These are phyloP conservation scores for Aspergillus unguis DNA, from an alignment of 2,329 filamentous ascomycete genomes.

Conservation along the genomic window DNA sequence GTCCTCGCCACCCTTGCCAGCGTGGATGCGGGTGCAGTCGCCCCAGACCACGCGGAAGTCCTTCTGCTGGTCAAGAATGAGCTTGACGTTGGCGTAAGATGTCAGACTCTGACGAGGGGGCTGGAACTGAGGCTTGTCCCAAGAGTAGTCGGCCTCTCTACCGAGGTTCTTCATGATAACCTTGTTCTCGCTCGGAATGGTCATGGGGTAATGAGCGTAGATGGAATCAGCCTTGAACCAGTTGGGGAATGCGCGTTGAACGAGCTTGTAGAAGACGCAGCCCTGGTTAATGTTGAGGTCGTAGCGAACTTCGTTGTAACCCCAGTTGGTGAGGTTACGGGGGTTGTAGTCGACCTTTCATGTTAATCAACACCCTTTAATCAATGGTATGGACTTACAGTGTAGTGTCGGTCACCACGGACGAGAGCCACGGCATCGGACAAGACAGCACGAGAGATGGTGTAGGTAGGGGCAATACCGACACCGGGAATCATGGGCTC, in stretches of 20 bases:
- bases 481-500: constrained; percentile 69
- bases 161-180: constrained; percentile 67
- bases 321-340: constrained; percentile 76
- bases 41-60: constrained; percentile 66
- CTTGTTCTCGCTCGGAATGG: constrained; percentile 67
- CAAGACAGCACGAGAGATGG: constrained; percentile 71
- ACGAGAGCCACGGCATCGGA: constrained; percentile 77
- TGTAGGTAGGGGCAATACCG: constrained; percentile 72
- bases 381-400: constrained; percentile 31
- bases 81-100: constrained; percentile 60
- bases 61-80: constrained; percentile 59
- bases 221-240: constrained; percentile 75
- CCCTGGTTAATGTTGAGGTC: constrained; percentile 74
- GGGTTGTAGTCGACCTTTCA: constrained; percentile 64
- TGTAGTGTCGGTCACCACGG: constrained; percentile 75
- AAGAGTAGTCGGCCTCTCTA: constrained; percentile 67
- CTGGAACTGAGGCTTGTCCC: constrained; percentile 56
- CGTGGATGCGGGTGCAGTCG: constrained; percentile 60
- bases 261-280: constrained; percentile 80
- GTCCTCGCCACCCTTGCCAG: constrained; percentile 55
- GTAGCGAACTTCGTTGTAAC: constrained; percentile 69
- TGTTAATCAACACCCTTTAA: constrained; percentile 22
- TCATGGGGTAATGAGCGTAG: constrained; percentile 74
- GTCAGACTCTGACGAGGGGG: constrained; percentile 55
- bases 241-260: constrained; percentile 73